Conservation (phyloP, 2,329 filamentous ascomycete species). For the Penicillium hesseltinei region DNA sequence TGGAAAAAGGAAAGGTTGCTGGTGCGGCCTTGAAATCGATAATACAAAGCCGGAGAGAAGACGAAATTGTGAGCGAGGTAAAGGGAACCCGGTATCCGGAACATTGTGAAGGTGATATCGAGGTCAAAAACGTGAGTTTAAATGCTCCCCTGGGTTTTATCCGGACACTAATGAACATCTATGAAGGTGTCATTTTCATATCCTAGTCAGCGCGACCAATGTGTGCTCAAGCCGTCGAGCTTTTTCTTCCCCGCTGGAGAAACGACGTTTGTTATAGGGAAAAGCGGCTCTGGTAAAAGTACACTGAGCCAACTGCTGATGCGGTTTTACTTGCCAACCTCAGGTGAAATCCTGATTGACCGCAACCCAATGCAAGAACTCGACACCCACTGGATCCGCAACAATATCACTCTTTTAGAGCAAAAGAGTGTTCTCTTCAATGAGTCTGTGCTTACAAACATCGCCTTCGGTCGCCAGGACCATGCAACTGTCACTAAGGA, state of each 20-base stretch:
- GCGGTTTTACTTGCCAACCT: conserved; percentile 67
- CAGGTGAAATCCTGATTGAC: conserved; percentile 69
- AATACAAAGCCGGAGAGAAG: conserved; percentile 29
- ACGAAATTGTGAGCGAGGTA: conserved; percentile 26
- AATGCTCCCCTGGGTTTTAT: neutral
- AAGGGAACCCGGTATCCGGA: conserved; percentile 31
- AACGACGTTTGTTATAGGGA: conserved; percentile 77
- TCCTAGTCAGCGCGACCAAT: conserved; percentile 63
- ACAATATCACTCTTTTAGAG: conserved; percentile 76
- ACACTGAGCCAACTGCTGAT: conserved; percentile 79
- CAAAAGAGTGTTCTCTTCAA: conserved; percentile 80
- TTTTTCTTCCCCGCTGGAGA: conserved; percentile 71
- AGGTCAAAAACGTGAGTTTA: conserved; percentile 61
- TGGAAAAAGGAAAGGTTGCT: conserved; percentile 77
- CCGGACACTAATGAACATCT: neutral
- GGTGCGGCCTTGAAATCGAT: conserved; percentile 60
- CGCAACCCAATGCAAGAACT: conserved; percentile 60
- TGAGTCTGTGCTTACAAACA: conserved; percentile 74
- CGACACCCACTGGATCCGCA: conserved; percentile 68
- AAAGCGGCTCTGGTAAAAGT: conserved; percentile 89
- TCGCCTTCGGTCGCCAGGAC: conserved; percentile 65
- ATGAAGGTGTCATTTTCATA: conserved; percentile 79
- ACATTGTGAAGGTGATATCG: conserved; percentile 64
- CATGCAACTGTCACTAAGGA: conserved; percentile 50
- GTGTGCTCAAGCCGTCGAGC: conserved; percentile 60